Base-by-base conservation (phyloP, 2,329 filamentous ascomycete genomes). In the Aspergillus thermomutatus region DNA sequence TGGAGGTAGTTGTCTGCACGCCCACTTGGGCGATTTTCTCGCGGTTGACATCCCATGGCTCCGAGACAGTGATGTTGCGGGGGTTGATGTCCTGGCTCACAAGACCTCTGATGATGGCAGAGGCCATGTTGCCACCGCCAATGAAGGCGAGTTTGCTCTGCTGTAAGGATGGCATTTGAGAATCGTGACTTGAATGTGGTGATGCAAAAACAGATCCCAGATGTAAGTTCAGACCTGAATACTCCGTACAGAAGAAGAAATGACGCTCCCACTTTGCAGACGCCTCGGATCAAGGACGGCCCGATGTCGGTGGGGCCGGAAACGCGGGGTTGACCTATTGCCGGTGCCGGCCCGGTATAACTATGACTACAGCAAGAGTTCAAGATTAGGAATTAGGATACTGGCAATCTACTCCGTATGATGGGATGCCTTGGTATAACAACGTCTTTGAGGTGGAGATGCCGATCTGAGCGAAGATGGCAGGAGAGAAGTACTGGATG, bases 111-210 rank as follows among this genome's bases (percentile, higher is more conserved):
- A 72, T 72, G 27, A 72, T 72, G 53, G 70, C 70, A 28, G 69
- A 70, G 56, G 69, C 70, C 70, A 72, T 72, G 62, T 72, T 72
- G 58, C 70, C 70, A 26, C 70, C 70, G 57, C 70, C 70, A 28
- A 72, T 71, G 58, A 72, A 72, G 69, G 69, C 67, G 57, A 72
- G 58, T 41, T 66, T 69, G 64, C 69, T 72, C 19, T 67, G 56
- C 62, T 69, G 69, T 19, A 72, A 64, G 52, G 67, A 62, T 4
- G 66, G 62, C 67, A 67, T 69, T 48, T 65, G 37, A 21, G 14
- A 5, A 37, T 37, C 7, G 14, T 0, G 7, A 3, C 2, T 37
- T 37, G 31, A 37, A 37, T 37, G 31, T 6, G 31, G 4, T 17
- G 31, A 34, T 37, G 14, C 3, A 37, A n/a, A n/a, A n/a, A 37